Percentiles rank a stretch among this genome's conserved stretches.
phyloP scores from a whole-genome alignment of 352 stramenopile species.

The Detonula confervacea region DNA sequence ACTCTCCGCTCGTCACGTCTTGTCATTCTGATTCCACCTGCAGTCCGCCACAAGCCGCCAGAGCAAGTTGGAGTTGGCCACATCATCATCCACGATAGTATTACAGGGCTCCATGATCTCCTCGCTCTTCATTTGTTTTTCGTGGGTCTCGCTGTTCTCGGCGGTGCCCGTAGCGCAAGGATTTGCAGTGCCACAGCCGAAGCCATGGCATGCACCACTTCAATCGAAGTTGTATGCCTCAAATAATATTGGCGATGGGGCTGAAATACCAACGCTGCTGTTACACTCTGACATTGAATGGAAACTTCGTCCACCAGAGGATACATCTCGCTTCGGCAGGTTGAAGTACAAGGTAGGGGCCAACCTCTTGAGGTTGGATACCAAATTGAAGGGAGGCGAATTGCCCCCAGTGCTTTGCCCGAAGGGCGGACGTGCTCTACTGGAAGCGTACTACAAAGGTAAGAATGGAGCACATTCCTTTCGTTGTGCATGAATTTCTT shows the following conservation, averaged over 20 bases:
- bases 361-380: slow-evolving; percentile 63
- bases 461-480: no score
- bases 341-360: slow-evolving; percentile 59
- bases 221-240: slow-evolving; percentile 8
- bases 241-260: slow-evolving; percentile 10
- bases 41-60: not conserved
- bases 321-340: slow-evolving; percentile 32
- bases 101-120: not conserved
- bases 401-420: slow-evolving; percentile 68
- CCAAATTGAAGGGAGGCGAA: slow-evolving; percentile 52
- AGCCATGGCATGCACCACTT: not conserved
- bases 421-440: slow-evolving; percentile 58
- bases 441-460: slow-evolving; percentile 71
- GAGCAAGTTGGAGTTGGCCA: not conserved
- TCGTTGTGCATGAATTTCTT: no score
- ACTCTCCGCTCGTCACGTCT: no score
- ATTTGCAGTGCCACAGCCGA: slow-evolving; percentile 4
- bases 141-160: not conserved
- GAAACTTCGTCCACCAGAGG: slow-evolving; percentile 65
- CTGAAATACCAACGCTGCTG: slow-evolving; percentile 7
- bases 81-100: not conserved
- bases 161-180: slow-evolving; percentile 4
- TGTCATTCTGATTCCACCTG: no score
- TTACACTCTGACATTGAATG: slow-evolving; percentile 71
- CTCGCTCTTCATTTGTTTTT: not conserved